Evolutionary conservation across 257 asterid species (phyloP).

Genomic region (Lavandula angustifolia): DNA sequence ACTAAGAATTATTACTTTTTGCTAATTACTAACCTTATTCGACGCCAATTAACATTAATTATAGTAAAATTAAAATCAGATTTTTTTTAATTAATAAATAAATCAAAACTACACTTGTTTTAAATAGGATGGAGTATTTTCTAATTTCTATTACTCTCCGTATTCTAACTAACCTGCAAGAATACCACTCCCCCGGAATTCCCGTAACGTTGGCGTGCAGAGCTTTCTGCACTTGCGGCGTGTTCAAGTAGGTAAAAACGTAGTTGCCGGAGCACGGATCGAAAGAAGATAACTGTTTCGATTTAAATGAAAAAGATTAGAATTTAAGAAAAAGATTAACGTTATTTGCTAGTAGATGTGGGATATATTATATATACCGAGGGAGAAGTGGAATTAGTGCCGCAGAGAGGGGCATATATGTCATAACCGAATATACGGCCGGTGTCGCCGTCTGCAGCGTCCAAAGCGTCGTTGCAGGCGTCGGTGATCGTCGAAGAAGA

Average conservation of each 20-base stretch:
- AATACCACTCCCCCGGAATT: constrained; percentile 42
- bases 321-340: too few relatives aligned
- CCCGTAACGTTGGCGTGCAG: constrained; percentile 51
- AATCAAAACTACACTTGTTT: too few relatives aligned
- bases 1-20: too few relatives aligned
- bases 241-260: constrained; percentile 42
- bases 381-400: constrained; percentile 13
- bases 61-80: too few relatives aligned
- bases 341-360: neutral
- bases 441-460: constrained; percentile 2
- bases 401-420: constrained; percentile 56
- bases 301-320: neutral
- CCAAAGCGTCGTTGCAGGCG: constrained; percentile 9
- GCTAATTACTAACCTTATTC: too few relatives aligned
- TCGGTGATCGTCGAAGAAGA: constrained; percentile 26
- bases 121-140: neutral
- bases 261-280: constrained; percentile 53
- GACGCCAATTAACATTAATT: too few relatives aligned
- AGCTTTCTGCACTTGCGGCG: constrained; percentile 46
- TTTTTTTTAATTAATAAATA: too few relatives aligned
- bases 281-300: constrained; percentile 35
- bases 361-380: neutral
- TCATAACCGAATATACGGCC: constrained; percentile 34
- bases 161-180: too few relatives aligned
- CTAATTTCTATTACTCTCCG: too few relatives aligned